phyloP scores from a whole-genome alignment of 345 rosid species.

The Isatis tinctoria region DNA sequence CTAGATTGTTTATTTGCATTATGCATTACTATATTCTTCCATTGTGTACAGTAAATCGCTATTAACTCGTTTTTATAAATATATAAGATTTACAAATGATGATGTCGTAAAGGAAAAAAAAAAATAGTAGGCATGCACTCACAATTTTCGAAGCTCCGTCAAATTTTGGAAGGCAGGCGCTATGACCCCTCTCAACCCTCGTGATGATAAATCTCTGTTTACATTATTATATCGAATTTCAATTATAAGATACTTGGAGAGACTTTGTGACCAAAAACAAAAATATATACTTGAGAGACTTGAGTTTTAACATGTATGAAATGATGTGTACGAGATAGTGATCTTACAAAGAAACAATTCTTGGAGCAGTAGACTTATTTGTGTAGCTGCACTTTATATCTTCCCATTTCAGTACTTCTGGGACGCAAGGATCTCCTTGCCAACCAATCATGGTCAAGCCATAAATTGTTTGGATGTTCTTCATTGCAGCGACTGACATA shows the following conservation, averaged over 20 bases:
- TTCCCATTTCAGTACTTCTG: constrained; percentile 28
- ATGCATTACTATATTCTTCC: too few species aligned
- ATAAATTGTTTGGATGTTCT: constrained; percentile 29
- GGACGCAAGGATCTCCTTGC: constrained; percentile 57
- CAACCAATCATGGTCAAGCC: constrained; percentile 34
- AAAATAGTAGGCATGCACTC: neutral
- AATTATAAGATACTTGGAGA: too few species aligned
- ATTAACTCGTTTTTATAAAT: too few species aligned
- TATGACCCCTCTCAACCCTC: constrained; percentile 31
- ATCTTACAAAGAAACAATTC: constrained; percentile 39
- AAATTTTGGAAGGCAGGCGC: constrained; percentile 16
- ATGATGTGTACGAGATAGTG: neutral
- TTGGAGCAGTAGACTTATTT: constrained; percentile 23
- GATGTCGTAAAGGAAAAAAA: too few species aligned
- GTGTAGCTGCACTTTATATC: constrained; percentile 39
- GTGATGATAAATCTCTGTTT: constrained; percentile 35
- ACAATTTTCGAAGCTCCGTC: constrained; percentile 11
- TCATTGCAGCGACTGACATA: constrained; percentile 16
- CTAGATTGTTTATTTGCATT: too few species aligned
- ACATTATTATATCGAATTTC: neutral
- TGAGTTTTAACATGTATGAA: neutral
- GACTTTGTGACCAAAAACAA: too few species aligned
- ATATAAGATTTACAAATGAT: too few species aligned
- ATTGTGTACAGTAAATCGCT: too few species aligned
- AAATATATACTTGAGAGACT: neutral